A percentile compares a stretch with the other conserved stretches of the same genome.
Evolutionary conservation across 202 grass and related monocot genomes (phyloP).

Genomic region (Setaria italica): DNA sequence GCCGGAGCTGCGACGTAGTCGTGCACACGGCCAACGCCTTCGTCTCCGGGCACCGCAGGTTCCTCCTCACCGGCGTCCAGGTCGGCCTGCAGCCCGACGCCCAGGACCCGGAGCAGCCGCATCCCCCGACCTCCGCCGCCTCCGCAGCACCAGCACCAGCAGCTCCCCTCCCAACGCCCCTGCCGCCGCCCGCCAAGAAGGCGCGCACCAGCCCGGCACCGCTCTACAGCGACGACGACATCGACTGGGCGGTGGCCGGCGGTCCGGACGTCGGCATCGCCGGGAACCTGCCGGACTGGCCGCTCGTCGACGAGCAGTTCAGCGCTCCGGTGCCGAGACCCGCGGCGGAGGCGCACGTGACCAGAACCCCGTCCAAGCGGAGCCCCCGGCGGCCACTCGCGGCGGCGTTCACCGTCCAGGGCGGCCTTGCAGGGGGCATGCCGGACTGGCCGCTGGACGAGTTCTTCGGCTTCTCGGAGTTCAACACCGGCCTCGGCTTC

Average conservation of each 20-base stretch:
- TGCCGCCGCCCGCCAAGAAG: slow-evolving; percentile 34
- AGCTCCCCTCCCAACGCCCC: not conserved
- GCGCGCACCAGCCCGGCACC: slow-evolving; percentile 32
- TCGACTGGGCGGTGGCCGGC: slow-evolving; percentile 47
- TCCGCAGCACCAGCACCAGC: not conserved
- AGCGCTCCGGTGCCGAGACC: not conserved
- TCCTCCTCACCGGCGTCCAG: slow-evolving; percentile 95
- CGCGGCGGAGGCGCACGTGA: not conserved
- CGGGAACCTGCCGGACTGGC: slow-evolving; percentile 58
- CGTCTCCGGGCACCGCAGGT: slow-evolving; percentile 81
- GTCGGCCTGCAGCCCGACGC: slow-evolving; percentile 68
- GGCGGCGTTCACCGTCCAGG: slow-evolving; percentile 30
- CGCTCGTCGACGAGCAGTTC: slow-evolving; percentile 59
- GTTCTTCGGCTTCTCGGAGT: slow-evolving; percentile 74
- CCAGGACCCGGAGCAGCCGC: slow-evolving; percentile 14
- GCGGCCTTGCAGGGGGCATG: slow-evolving; percentile 41
- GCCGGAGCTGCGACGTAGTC: slow-evolving; percentile 81
- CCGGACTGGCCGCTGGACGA: slow-evolving; percentile 83
- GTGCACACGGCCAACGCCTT: slow-evolving; percentile 84
- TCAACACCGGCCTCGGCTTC: slow-evolving; percentile 63
- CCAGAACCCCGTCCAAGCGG: slow-evolving; percentile 41
- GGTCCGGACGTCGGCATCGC: slow-evolving; percentile 42
- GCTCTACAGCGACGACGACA: slow-evolving; percentile 54
- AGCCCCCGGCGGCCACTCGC: slow-evolving; percentile 20
- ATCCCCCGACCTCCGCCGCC: not conserved